Evolutionary conservation across 768 basidiomycete species (phyloP).

Genomic region (Russula virescens): DNA sequence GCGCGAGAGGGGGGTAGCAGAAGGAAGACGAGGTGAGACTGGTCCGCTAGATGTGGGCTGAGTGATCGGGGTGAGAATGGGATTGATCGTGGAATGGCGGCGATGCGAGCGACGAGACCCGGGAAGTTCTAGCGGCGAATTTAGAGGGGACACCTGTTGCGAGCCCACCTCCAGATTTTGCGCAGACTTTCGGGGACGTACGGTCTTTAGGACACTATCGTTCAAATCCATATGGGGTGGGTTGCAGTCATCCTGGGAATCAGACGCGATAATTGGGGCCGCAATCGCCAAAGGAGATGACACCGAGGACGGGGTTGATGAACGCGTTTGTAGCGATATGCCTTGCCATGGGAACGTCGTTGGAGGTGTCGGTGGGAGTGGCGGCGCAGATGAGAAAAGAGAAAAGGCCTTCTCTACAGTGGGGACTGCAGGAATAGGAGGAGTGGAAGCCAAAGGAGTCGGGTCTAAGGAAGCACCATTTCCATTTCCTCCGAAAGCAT

Average conservation of each 20-base stretch:
- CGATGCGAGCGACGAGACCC: constrained; percentile 54
- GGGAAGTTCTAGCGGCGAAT: constrained; percentile 48
- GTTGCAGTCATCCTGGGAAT: constrained; percentile 46
- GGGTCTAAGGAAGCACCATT: constrained; percentile 48
- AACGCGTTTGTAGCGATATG: constrained; percentile 59
- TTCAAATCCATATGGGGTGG: constrained; percentile 66
- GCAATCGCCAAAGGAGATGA: constrained; percentile 84
- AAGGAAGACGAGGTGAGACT: constrained; percentile 82
- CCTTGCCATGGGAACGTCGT: constrained; percentile 37
- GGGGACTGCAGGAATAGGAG: constrained; percentile 33
- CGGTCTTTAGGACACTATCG: constrained; percentile 41
- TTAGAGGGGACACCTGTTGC: constrained; percentile 62
- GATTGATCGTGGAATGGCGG: constrained; percentile 56
- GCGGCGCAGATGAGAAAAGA: constrained; percentile 25
- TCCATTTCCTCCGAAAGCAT: constrained; percentile 41
- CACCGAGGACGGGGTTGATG: constrained; percentile 83
- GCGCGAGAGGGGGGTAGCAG: constrained; percentile 69
- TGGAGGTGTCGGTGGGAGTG: constrained; percentile 28
- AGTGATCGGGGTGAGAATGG: constrained; percentile 46
- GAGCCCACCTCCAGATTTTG: constrained; percentile 64
- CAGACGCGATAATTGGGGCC: constrained; percentile 72
- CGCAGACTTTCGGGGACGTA: constrained; percentile 60
- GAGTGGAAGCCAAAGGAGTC: constrained; percentile 59
- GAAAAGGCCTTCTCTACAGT: constrained; percentile 18
- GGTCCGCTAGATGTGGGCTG: constrained; percentile 52